A percentile compares a stretch with the other conserved stretches of the same genome.
Evolutionary conservation across 2,329 filamentous ascomycete genomes (phyloP).

Genomic region (Camillea tinctor): DNA sequence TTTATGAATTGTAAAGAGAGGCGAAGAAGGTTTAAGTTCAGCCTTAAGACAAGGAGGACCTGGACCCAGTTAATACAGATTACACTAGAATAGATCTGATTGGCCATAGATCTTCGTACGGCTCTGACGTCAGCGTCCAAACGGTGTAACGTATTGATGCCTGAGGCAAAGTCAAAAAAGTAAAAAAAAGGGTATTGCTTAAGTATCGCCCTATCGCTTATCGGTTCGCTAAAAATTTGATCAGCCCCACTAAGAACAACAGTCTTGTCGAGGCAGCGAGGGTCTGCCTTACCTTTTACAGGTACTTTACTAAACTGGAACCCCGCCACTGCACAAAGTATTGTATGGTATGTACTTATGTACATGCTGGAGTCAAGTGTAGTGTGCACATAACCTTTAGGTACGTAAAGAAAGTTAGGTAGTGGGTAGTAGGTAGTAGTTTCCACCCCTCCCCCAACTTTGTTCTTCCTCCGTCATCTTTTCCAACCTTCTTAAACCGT

Average conservation of each 20-base stretch:
- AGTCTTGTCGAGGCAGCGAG: too few relatives aligned
- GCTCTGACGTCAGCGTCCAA: neutral
- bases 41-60: too few relatives aligned
- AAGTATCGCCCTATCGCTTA: too few relatives aligned
- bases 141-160: neutral
- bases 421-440: conserved; percentile 1
- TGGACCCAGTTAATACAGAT: too few relatives aligned
- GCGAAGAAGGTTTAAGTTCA: too few relatives aligned
- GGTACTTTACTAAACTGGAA: neutral
- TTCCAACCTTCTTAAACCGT: neutral
- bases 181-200: neutral
- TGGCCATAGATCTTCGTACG: neutral
- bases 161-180: neutral
- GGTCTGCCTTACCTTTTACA: too few relatives aligned
- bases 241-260: neutral
- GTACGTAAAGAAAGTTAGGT: conserved; percentile 2
- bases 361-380: neutral
- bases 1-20: too few relatives aligned
- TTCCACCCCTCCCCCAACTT: conserved; percentile 6
- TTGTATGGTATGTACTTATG: neutral
- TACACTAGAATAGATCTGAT: neutral
- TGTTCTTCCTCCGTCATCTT: neutral
- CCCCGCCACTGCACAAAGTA: neutral
- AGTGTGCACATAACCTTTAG: neutral
- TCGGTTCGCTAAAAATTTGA: conserved; percentile 1